phyloP scores from a whole-genome alignment of 192 early-diverging fungal species.

The Coemansia sp. region DNA sequence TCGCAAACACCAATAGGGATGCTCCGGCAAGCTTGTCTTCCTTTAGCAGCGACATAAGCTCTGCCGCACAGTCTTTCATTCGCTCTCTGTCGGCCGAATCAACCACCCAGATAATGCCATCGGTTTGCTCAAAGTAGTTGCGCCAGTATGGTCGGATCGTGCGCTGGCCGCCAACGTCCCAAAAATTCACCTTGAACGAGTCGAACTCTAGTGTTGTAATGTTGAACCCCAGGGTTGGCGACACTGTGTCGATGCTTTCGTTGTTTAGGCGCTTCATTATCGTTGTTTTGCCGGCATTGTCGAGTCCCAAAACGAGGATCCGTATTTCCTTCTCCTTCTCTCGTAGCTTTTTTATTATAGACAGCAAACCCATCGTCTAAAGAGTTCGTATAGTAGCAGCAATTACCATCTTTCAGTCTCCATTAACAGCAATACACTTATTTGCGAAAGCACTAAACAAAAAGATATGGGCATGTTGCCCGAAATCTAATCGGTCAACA shows the following conservation, averaged over 20 bases:
- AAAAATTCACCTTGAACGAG: constrained; percentile 81
- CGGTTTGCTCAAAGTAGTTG: constrained; percentile 99
- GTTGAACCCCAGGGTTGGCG: constrained; percentile 97
- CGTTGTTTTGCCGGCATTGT: constrained; percentile 99
- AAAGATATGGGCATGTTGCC: too few species aligned
- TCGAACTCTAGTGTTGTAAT: constrained; percentile 84
- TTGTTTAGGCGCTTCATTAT: constrained; percentile 95
- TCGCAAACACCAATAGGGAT: constrained; percentile 91
- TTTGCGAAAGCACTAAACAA: too few species aligned
- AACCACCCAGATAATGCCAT: constrained; percentile 97
- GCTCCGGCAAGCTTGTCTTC: constrained; percentile 96
- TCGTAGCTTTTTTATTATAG: constrained; percentile 90
- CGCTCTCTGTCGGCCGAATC: constrained; percentile 87
- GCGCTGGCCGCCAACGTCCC: constrained; percentile 98
- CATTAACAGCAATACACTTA: too few species aligned
- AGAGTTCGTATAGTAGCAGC: too few species aligned
- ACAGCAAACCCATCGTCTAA: constrained; percentile 83
- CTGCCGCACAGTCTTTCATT: constrained; percentile 75
- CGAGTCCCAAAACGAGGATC: constrained; percentile 91
- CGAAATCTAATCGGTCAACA: too few species aligned
- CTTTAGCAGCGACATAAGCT: constrained; percentile 74
- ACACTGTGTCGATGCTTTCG: constrained; percentile 84
- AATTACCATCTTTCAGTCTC: too few species aligned
- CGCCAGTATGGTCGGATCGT: constrained; percentile 97
- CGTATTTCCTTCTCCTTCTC: constrained; percentile 93